A percentile compares a stretch with the other conserved stretches of the same genome.
Conservation (phyloP, 1,284 basidiomycete species). For the Trichosporon sp. region DNA sequence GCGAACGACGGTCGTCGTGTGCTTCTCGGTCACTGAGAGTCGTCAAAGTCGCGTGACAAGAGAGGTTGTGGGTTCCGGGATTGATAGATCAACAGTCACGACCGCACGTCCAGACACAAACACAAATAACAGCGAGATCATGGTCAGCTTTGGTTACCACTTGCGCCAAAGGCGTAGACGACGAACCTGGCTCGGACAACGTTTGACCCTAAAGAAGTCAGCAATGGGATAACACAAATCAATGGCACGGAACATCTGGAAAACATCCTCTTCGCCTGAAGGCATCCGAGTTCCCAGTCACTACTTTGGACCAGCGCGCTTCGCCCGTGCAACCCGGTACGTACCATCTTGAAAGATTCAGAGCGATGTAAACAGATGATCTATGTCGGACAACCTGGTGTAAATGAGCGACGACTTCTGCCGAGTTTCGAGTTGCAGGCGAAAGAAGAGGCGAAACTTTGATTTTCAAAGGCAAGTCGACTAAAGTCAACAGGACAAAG, state of each 20-base stretch:
- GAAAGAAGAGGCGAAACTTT: not conserved
- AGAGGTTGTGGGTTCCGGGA: not conserved
- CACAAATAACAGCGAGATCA: constrained; percentile 10
- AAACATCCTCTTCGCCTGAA: not conserved
- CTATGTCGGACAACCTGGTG: not conserved
- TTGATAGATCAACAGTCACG: not conserved
- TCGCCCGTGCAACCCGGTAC: not conserved
- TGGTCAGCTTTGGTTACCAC: not conserved
- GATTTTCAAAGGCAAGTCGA: not conserved
- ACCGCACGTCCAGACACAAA: not conserved
- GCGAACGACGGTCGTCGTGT: constrained; percentile 70
- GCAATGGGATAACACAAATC: not conserved
- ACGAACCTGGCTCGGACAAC: constrained; percentile 49
- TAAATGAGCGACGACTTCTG: not conserved
- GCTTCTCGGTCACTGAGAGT: constrained; percentile 66
- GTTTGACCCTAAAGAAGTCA: constrained; percentile 45
- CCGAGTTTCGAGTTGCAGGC: not conserved
- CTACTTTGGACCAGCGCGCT: too few species aligned
- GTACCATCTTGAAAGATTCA: constrained; percentile 2
- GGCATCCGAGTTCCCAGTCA: too few species aligned
- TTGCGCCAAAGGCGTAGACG: not conserved
- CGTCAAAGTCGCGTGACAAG: constrained; percentile 13
- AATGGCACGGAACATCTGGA: not conserved
- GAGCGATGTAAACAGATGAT: not conserved
- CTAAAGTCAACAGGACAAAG: not conserved